Percentiles rank a stretch among this genome's conserved stretches.
Evolutionary conservation across 768 basidiomycete genomes (phyloP).

Genomic region (Exidia glandulosa): DNA sequence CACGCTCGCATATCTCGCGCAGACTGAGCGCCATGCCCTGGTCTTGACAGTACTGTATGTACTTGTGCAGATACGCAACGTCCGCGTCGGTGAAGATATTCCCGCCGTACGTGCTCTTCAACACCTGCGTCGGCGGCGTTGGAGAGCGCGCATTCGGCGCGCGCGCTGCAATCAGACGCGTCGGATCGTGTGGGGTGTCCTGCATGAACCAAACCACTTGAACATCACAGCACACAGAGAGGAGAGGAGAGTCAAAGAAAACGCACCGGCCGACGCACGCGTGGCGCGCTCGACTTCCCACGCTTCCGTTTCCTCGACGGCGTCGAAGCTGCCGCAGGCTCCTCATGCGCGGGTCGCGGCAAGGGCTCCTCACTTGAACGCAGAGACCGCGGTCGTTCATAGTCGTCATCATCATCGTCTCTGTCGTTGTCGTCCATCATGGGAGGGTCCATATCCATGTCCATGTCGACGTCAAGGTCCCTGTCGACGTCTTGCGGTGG

Average conservation of each 20-base stretch:
- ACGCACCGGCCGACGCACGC: background rate
- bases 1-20: slow-evolving; percentile 78
- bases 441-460: background rate
- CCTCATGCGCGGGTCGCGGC: background rate
- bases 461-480: background rate
- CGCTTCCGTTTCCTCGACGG: background rate
- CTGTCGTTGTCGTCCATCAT: background rate
- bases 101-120: slow-evolving; percentile 84
- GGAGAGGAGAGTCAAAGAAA: background rate
- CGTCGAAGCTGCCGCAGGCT: background rate
- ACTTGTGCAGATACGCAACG: slow-evolving; percentile 71
- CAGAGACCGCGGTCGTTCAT: background rate
- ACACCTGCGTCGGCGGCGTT: slow-evolving; percentile 69
- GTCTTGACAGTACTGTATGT: slow-evolving; percentile 85
- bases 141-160: slow-evolving; percentile 67
- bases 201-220: background rate
- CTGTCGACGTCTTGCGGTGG: background rate
- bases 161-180: slow-evolving; percentile 22
- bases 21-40: slow-evolving; percentile 73
- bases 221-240: background rate
- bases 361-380: background rate
- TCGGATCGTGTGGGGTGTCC: background rate
- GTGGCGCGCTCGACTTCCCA: background rate
- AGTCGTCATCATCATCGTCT: background rate
- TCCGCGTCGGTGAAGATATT: slow-evolving; percentile 82